A percentile compares a stretch with the other conserved stretches of the same genome.
phyloP scores from a whole-genome alignment of 345 rosid species.

The Citrus sp. region DNA sequence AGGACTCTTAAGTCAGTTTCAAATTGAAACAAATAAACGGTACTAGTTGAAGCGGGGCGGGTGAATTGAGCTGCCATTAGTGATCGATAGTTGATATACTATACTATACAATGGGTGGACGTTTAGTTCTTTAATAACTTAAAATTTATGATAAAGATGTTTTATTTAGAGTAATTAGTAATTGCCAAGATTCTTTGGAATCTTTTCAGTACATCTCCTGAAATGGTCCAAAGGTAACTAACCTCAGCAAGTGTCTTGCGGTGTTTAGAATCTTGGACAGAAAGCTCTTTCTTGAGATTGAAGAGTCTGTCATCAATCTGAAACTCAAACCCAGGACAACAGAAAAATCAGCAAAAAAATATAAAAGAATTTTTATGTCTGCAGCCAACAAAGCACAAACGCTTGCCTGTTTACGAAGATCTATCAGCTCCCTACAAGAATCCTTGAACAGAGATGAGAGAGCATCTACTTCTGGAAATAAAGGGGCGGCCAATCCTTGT shows the following conservation, averaged over 20 bases:
- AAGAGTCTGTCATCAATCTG: conserved; percentile 88
- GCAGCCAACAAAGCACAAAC: neutral
- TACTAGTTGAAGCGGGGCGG: neutral
- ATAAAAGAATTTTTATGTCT: neutral
- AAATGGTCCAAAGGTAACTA: conserved; percentile 17
- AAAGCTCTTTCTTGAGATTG: conserved; percentile 89
- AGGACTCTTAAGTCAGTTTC: neutral
- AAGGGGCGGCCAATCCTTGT: conserved; percentile 59
- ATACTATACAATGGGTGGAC: neutral
- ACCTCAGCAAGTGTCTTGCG: conserved; percentile 95
- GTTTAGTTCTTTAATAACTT: neutral
- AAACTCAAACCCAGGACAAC: conserved; percentile 19
- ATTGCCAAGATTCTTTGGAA: neutral
- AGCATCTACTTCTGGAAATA: conserved; percentile 93
- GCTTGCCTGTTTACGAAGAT: conserved; percentile 80
- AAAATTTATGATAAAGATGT: neutral
- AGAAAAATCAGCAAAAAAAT: conserved; percentile 12
- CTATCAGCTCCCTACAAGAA: conserved; percentile 85
- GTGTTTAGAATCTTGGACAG: conserved; percentile 89
- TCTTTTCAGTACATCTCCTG: neutral
- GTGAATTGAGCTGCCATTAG: neutral
- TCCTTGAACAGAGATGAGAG: conserved; percentile 81
- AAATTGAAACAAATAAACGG: neutral
- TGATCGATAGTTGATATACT: neutral
- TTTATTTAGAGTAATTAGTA: neutral